Conservation (phyloP, 192 early-diverging fungal genomes). For the Pilobolus umbonatus region DNA sequence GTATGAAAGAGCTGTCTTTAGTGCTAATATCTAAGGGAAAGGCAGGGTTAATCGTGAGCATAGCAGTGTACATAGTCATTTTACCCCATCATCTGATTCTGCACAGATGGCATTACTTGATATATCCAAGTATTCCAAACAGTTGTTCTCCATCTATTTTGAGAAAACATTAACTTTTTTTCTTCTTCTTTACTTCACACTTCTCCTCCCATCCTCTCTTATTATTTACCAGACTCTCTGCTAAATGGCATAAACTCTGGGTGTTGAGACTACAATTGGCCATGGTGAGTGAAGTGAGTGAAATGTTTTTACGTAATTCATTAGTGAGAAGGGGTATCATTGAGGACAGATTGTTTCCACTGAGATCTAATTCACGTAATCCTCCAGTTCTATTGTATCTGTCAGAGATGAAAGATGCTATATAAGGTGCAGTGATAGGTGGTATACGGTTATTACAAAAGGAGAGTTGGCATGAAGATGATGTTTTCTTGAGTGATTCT, state of each 20-base stretch:
- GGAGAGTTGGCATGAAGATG: too few species aligned
- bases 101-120: constrained; percentile 14
- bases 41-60: not conserved
- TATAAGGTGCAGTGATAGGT: constrained; percentile 1
- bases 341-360: constrained; percentile 4
- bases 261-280: constrained; percentile 41
- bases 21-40: constrained; percentile 8
- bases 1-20: constrained; percentile 16
- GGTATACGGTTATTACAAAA: too few species aligned
- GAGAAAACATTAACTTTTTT: too few species aligned
- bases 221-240: constrained; percentile 42
- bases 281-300: constrained; percentile 11
- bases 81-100: constrained; percentile 27
- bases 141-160: constrained; percentile 11
- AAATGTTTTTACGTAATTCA: not conserved
- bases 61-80: not conserved
- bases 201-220: too few species aligned
- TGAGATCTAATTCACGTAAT: constrained; percentile 5
- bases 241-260: constrained; percentile 37
- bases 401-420: constrained; percentile 1
- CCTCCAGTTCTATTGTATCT: not conserved
- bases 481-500: not conserved
- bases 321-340: not conserved
- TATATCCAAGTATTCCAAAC: constrained; percentile 15
- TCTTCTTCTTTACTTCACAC: too few species aligned